Percentiles rank a stretch among this genome's conserved stretches.
Conservation (phyloP, 1,139 yeast species). For the Suhomyces bokatorum region DNA sequence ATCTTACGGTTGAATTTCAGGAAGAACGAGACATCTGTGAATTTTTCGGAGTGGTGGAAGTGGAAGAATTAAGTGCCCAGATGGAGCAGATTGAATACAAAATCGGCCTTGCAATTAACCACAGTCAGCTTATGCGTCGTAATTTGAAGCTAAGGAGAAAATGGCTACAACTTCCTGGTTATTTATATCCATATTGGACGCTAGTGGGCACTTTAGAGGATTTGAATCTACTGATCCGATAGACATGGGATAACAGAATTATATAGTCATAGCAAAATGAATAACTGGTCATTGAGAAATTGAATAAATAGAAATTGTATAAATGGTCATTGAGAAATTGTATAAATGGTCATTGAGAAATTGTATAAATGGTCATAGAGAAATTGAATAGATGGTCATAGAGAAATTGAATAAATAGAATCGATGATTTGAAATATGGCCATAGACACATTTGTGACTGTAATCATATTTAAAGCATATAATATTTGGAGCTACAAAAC, state of each 20-base stretch:
- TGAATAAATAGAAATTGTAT: no score
- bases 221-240: neutral
- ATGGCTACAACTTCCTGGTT: slow-evolving; percentile 2
- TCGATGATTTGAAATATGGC: no score
- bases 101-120: slow-evolving; percentile 1
- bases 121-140: neutral
- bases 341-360: no score
- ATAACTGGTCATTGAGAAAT: no score
- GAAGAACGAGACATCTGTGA: slow-evolving; percentile 28
- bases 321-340: no score
- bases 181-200: slow-evolving; percentile 5
- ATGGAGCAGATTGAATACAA: slow-evolving; percentile 3
- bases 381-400: no score
- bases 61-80: slow-evolving; percentile 25
- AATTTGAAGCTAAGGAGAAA: slow-evolving; percentile 5
- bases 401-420: no score
- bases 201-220: slow-evolving; percentile 1
- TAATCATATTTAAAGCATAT: no score
- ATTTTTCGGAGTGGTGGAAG: slow-evolving; percentile 30
- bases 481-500: no score
- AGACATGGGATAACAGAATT: neutral
- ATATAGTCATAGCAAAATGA: neutral
- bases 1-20: slow-evolving; percentile 26
- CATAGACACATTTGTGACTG: no score
- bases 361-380: no score